Percentiles rank a stretch among this genome's conserved stretches.
phyloP scores from a whole-genome alignment of 1,284 basidiomycete genomes.

The Coniophora puteana region DNA sequence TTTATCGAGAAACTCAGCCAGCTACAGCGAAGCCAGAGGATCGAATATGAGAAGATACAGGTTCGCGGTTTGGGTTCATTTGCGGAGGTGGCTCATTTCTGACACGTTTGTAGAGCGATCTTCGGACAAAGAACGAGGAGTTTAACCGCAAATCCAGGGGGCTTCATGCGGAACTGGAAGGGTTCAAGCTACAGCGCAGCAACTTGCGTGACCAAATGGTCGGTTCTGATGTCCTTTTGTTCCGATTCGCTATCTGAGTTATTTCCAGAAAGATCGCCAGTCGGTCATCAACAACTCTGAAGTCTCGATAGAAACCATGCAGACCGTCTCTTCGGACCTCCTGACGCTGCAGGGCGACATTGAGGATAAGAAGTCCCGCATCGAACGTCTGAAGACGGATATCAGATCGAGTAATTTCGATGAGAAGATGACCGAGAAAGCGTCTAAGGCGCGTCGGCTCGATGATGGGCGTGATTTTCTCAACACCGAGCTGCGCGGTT shows the following conservation, averaged over 20 bases:
- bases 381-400: slow-evolving; percentile 55
- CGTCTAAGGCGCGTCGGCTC: slow-evolving; percentile 49
- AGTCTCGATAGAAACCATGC: slow-evolving; percentile 51
- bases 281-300: slow-evolving; percentile 51
- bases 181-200: slow-evolving; percentile 49
- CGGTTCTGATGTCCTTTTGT: slow-evolving; percentile 16
- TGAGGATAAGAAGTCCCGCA: slow-evolving; percentile 58
- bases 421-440: slow-evolving; percentile 60
- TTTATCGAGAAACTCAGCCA: slow-evolving; percentile 64
- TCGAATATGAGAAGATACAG: slow-evolving; percentile 59
- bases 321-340: slow-evolving; percentile 55
- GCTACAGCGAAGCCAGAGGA: slow-evolving; percentile 51
- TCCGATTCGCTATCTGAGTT: slow-evolving; percentile 6
- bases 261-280: slow-evolving; percentile 45
- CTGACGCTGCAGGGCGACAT: slow-evolving; percentile 61
- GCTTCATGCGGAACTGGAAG: slow-evolving; percentile 50
- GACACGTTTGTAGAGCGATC: slow-evolving; percentile 39
- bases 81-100: not conserved
- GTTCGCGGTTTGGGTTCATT: slow-evolving; percentile 28
- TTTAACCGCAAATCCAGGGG: slow-evolving; percentile 52
- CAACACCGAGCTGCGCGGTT: slow-evolving; percentile 66
- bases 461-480: slow-evolving; percentile 74
- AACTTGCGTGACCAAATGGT: slow-evolving; percentile 63
- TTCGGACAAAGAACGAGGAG: slow-evolving; percentile 50
- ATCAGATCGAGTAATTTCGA: slow-evolving; percentile 68